phyloP scores from a whole-genome alignment of 2,329 filamentous ascomycete genomes.

The Paecilomyces fulvus region DNA sequence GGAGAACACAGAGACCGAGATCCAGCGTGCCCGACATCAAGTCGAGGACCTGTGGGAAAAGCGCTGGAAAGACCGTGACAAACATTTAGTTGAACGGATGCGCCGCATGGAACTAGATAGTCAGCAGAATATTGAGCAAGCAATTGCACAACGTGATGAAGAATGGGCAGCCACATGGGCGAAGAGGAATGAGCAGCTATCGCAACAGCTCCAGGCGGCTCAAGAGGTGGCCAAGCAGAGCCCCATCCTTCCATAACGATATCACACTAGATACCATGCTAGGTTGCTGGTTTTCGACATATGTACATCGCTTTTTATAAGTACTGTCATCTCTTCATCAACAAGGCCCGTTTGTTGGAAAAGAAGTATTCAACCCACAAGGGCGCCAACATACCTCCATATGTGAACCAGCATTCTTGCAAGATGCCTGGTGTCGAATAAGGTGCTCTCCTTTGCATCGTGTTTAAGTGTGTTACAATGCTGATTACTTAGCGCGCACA shows the following conservation, averaged over 20 bases:
- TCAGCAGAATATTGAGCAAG: constrained; percentile 11
- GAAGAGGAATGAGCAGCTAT: constrained; percentile 8
- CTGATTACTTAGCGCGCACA: too few relatives aligned
- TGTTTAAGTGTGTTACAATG: neutral
- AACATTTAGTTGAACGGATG: constrained; percentile 17
- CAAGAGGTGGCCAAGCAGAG: neutral
- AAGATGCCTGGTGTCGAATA: neutral
- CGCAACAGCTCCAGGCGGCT: neutral
- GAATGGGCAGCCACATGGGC: constrained; percentile 12
- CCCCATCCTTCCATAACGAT: neutral
- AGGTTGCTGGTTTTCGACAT: neutral
- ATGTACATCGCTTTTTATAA: neutral
- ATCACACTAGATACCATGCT: neutral
- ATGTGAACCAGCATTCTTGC: neutral
- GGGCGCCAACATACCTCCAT: too few relatives aligned
- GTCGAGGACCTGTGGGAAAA: constrained; percentile 28
- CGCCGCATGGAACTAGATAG: constrained; percentile 12
- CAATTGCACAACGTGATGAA: constrained; percentile 11
- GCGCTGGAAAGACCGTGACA: constrained; percentile 25
- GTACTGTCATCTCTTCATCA: neutral
- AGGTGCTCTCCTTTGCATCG: neutral
- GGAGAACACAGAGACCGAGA: constrained; percentile 12
- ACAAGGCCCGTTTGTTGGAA: neutral
- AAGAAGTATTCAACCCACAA: neutral
- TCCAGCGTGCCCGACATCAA: constrained; percentile 23